Conservation (phyloP, 805 yeast species). For the Starmerella cellae region DNA sequence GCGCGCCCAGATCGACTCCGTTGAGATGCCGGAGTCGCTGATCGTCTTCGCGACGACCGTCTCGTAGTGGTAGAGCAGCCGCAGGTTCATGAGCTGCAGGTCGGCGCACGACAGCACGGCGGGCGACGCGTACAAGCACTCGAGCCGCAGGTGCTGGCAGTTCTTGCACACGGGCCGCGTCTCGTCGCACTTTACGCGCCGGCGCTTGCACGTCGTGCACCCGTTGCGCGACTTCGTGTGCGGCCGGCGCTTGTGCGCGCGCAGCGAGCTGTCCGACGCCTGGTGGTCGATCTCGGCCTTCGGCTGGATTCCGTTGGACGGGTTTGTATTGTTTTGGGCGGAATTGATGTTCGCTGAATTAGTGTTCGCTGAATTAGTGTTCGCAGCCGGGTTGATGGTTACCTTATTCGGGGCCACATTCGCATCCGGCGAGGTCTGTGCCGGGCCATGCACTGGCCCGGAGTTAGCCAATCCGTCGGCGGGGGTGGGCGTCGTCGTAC, state of each 20-base stretch:
- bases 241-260: constrained; percentile 53
- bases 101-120: constrained; percentile 25
- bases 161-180: constrained; percentile 63
- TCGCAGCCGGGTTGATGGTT: neutral
- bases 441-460: too few species aligned
- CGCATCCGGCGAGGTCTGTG: neutral
- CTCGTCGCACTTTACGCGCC: constrained; percentile 92
- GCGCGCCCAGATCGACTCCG: constrained; percentile 69
- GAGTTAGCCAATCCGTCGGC: too few species aligned
- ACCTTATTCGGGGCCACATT: neutral
- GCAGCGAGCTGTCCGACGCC: neutral
- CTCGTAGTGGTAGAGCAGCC: constrained; percentile 77
- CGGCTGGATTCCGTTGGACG: too few species aligned
- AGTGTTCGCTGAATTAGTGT: neutral
- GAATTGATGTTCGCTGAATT: neutral
- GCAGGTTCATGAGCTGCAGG: constrained; percentile 60
- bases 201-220: constrained; percentile 73
- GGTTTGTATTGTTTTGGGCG: too few species aligned
- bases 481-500: neutral
- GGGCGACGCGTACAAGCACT: constrained; percentile 46
- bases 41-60: constrained; percentile 75
- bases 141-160: constrained; percentile 65
- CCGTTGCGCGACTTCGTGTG: constrained; percentile 85
- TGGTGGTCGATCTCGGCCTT: neutral
- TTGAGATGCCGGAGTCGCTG: constrained; percentile 81